These are phyloP conservation scores for Lentinula aciculospora DNA, from an alignment of 768 basidiomycete species.

Conservation along the genomic window DNA sequence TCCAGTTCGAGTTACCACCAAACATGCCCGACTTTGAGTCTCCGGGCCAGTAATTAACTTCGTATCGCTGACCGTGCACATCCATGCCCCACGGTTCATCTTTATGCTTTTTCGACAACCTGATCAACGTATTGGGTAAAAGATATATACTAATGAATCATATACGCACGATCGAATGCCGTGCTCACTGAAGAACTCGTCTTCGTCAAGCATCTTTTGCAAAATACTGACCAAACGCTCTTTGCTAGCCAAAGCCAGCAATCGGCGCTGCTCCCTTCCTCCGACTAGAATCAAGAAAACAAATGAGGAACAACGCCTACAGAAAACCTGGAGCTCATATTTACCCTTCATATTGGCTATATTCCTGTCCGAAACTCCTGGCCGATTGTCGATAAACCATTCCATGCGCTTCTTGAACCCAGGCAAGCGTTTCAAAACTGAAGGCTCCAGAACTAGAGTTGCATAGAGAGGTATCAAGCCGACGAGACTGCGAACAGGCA, in stretches of 20 bases:
- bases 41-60: constrained; percentile 96
- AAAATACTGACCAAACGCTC: constrained; percentile 85
- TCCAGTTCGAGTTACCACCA: constrained; percentile 97
- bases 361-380: constrained; percentile 81
- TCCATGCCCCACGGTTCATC: constrained; percentile 93
- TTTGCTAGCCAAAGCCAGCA: constrained; percentile 88
- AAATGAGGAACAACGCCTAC: constrained; percentile 5
- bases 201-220: constrained; percentile 96
- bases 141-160: background rate
- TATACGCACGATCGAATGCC: constrained; percentile 87
- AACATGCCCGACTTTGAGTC: constrained; percentile 98
- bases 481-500: constrained; percentile 91
- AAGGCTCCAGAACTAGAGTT: constrained; percentile 89
- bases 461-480: constrained; percentile 98
- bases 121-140: constrained; percentile 29
- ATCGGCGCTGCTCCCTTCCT: constrained; percentile 80
- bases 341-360: constrained; percentile 91
- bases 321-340: constrained; percentile 16
- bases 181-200: constrained; percentile 93
- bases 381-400: constrained; percentile 96
- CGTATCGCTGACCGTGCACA: constrained; percentile 87
- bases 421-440: constrained; percentile 84
- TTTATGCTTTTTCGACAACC: constrained; percentile 81
- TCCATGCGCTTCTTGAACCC: constrained; percentile 99
- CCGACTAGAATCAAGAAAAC: constrained; percentile 22